Conservation (phyloP, 116 monocot genomes). For the Zostera marina region DNA sequence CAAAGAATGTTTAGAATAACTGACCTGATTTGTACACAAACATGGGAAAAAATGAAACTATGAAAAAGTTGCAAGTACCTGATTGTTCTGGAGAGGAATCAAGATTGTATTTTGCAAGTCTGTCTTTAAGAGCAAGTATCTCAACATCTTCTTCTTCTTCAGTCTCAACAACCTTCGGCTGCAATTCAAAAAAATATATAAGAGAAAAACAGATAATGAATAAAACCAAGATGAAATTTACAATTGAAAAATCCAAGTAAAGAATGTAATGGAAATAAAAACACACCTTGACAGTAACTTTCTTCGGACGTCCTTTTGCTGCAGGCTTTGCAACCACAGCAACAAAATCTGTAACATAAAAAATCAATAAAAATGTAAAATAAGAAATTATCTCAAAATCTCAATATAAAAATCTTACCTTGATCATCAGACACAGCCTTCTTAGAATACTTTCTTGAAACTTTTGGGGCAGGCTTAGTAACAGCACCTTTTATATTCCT, state of each 20-base stretch:
- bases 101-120: slow-evolving; percentile 63
- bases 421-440: background rate
- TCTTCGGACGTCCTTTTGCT: slow-evolving; percentile 31
- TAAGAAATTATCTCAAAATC: background rate
- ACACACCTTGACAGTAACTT: slow-evolving; percentile 7
- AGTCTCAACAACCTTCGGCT: slow-evolving; percentile 21
- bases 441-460: slow-evolving; percentile 32
- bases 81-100: slow-evolving; percentile 44
- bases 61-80: slow-evolving; percentile 14
- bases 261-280: background rate
- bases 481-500: background rate
- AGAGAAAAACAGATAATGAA: background rate
- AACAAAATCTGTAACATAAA: slow-evolving; percentile 13
- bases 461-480: slow-evolving; percentile 20
- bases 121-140: slow-evolving; percentile 39
- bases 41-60: background rate
- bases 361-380: background rate
- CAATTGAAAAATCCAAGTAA: background rate
- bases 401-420: background rate
- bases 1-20: background rate
- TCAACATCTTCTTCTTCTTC: slow-evolving; percentile 57
- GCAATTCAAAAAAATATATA: background rate
- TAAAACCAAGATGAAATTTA: background rate
- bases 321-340: slow-evolving; percentile 23
- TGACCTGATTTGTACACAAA: background rate